Evolutionary conservation across 2,329 filamentous ascomycete genomes (phyloP), one percentile per base, ranked within the genome.

Genomic region (Paraphaeosphaeria sporulosa): DNA sequence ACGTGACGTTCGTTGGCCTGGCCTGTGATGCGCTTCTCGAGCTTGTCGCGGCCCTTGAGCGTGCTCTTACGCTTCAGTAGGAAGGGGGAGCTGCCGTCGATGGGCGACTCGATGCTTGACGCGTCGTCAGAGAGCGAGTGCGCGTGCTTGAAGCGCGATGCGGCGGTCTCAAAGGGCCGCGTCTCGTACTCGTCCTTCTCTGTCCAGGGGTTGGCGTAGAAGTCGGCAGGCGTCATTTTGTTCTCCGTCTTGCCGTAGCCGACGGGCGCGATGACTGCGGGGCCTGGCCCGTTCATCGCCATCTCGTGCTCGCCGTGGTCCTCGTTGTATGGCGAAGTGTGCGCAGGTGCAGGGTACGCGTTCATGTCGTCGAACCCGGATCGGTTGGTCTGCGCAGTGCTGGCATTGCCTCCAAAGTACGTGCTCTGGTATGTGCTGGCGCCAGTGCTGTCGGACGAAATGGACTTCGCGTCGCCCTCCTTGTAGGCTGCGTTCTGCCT

Each of bases 81-180:
- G 44, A 75, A 75, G 12, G 74, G 72, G 44, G 66, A 72, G 2
- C 62, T 62, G 17, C 64, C 62, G 52, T 75, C 73, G 32, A 76
- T 71, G 7, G 73, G 73, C 15, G 68, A 71, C 23, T 74, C 72
- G 10, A 63, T 36, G 50, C 59, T 60, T 15, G 53, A 50, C 19
- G 50, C 50, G 15, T 61, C 64, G 19, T 27, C 15, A n/a, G 54
- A 50, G 3, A 40, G 44, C 3, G 32, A 19, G 23, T 57, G 54
- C 4, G 44, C 34, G 23, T 57, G 42, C 15, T 47, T 47, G 46
- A 65, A 61, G 25, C 58, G 54, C 46, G 55, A 53, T 4, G 55
- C 38, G 17, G 27, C 36, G 7, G 54, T 42, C 44, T 57, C 52
- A 42, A 46, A 55, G 6, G 52, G 52, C n/a, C 42, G 52, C 15